These are phyloP conservation scores for Ulota crispa DNA, from an alignment of 225 moss, liverwort and hornwort species.

Conservation along the genomic window DNA sequence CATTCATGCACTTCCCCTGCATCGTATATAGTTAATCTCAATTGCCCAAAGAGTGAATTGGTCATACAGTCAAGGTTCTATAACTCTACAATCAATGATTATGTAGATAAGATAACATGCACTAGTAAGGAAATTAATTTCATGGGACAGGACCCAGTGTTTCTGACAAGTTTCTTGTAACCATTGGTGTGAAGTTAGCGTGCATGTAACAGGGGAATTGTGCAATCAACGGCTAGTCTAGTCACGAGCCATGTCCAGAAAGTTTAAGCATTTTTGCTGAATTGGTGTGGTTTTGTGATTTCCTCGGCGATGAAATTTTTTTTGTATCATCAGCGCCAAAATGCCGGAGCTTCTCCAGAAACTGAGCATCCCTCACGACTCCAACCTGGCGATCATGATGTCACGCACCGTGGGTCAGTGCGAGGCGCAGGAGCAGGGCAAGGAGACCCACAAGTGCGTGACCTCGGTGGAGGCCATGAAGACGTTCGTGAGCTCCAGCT, in stretches of 20 bases:
- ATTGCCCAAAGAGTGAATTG: no score
- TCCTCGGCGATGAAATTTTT: not conserved
- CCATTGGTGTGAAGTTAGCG: no score
- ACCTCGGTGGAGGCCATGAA: conserved; percentile 51
- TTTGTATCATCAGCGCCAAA: conserved; percentile 16
- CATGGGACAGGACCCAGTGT: no score
- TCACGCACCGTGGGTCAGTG: conserved; percentile 40
- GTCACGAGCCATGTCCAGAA: not conserved
- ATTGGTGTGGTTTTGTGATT: not conserved
- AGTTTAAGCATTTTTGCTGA: not conserved
- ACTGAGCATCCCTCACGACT: conserved; percentile 38
- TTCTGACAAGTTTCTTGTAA: no score
- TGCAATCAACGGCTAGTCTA: not conserved
- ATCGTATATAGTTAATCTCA: no score
- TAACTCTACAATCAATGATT: not conserved
- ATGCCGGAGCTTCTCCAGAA: conserved; percentile 41
- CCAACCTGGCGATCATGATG: conserved; percentile 57
- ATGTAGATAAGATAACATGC: no score
- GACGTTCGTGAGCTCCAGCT: conserved; percentile 34
- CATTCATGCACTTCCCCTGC: not conserved
- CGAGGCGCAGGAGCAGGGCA: conserved; percentile 35
- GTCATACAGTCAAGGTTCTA: not conserved
- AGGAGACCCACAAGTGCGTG: conserved; percentile 34
- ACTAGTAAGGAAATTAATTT: no score
- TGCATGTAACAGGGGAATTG: no score